A percentile compares a stretch with the other conserved stretches of the same genome.
Conservation (phyloP, 768 basidiomycete genomes). For the Heimioporus sp. region DNA sequence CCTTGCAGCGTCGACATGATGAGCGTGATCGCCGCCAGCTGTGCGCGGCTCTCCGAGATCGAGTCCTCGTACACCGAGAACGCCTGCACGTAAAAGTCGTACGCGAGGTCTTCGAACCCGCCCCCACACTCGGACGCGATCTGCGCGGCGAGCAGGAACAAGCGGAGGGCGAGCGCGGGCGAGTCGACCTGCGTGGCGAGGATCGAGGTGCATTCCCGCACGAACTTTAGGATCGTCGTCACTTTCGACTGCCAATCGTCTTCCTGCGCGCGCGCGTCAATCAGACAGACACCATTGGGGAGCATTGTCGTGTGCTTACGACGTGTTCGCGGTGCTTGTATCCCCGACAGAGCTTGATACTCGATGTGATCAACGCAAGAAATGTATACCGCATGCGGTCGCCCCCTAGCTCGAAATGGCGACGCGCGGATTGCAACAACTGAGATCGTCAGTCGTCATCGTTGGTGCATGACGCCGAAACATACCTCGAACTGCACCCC, state of each 20-base stretch:
- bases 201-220: slow-evolving; percentile 89
- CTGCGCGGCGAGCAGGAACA: slow-evolving; percentile 95
- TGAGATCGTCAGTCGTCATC: slow-evolving; percentile 26
- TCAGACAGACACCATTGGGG: not conserved
- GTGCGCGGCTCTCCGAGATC: slow-evolving; percentile 93
- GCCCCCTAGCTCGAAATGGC: slow-evolving; percentile 87
- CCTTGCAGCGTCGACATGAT: slow-evolving; percentile 90
- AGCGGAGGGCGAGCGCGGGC: slow-evolving; percentile 85
- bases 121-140: slow-evolving; percentile 93
- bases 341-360: slow-evolving; percentile 88
- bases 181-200: slow-evolving; percentile 93
- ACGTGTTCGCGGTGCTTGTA: slow-evolving; percentile 82
- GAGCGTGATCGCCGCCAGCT: slow-evolving; percentile 94
- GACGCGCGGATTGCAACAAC: slow-evolving; percentile 89
- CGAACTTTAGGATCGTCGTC: slow-evolving; percentile 86
- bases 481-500: slow-evolving; percentile 87
- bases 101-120: slow-evolving; percentile 92
- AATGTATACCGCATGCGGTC: slow-evolving; percentile 98
- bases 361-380: slow-evolving; percentile 91
- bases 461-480: not conserved
- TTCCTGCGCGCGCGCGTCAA: slow-evolving; percentile 53
- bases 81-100: slow-evolving; percentile 97
- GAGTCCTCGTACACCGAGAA: slow-evolving; percentile 98
- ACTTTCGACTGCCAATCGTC: slow-evolving; percentile 84
- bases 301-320: slow-evolving; percentile 35